Conservation (phyloP, 2,329 filamentous ascomycete genomes). For the Akanthomyces dipterigenus region DNA sequence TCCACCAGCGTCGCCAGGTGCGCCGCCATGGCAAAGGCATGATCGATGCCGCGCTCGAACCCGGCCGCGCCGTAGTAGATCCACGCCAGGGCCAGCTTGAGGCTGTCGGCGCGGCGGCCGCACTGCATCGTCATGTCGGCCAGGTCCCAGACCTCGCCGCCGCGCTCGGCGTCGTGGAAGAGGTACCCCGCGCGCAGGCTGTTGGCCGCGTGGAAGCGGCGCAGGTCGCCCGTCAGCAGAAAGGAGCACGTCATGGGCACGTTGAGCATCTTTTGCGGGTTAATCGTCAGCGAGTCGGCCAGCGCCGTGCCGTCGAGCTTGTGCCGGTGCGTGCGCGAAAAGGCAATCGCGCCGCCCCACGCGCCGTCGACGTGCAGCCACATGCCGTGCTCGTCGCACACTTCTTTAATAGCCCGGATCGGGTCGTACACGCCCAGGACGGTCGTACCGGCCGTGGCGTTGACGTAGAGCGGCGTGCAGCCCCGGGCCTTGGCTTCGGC, state of each 20-base stretch:
- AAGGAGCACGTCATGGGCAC: constrained; percentile 88
- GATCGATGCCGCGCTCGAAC: constrained; percentile 62
- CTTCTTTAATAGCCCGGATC: constrained; percentile 58
- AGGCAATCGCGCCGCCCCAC: constrained; percentile 82
- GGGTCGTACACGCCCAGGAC: constrained; percentile 87
- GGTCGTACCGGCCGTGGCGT: constrained; percentile 93
- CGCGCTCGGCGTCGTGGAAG: constrained; percentile 57
- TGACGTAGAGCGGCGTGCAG: constrained; percentile 85
- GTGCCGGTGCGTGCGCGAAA: constrained; percentile 54
- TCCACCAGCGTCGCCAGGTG: constrained; percentile 58
- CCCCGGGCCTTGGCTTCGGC: constrained; percentile 55
- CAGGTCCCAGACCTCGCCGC: constrained; percentile 70
- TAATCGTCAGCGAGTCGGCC: constrained; percentile 81
- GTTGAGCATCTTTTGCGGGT: constrained; percentile 96
- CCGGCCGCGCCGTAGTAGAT: constrained; percentile 77
- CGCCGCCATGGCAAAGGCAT: constrained; percentile 64
- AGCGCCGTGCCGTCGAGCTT: constrained; percentile 65
- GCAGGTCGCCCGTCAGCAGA: constrained; percentile 70
- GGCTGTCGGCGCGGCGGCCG: constrained; percentile 73
- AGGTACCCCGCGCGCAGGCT: constrained; percentile 81
- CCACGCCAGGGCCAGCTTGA: constrained; percentile 86
- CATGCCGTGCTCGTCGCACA: constrained; percentile 65
- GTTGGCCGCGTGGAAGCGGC: constrained; percentile 74
- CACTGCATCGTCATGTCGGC: constrained; percentile 92
- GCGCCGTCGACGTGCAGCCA: constrained; percentile 93